Evolutionary conservation across 192 early-diverging fungal species (phyloP).

Genomic region (Coemansia sp.): DNA sequence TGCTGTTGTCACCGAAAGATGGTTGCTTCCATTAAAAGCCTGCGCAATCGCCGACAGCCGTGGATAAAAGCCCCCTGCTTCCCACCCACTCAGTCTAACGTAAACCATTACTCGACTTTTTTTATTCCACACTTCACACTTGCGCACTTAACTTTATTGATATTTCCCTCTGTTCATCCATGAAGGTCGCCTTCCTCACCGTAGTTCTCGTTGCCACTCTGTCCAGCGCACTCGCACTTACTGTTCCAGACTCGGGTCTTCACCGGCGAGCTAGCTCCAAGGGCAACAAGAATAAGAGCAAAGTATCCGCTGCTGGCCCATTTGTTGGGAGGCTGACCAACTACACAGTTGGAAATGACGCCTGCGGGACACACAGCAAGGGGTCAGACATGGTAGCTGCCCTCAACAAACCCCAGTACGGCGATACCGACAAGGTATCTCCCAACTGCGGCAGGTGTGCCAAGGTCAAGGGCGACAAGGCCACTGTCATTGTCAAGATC

Average conservation of each 20-base stretch:
- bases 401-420: slow-evolving; percentile 55
- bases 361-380: slow-evolving; percentile 25
- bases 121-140: too few relatives aligned
- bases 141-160: too few relatives aligned
- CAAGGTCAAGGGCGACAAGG: slow-evolving; percentile 54
- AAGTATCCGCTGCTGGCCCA: background rate
- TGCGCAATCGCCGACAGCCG: too few relatives aligned
- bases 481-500: slow-evolving; percentile 53
- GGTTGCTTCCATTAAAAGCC: too few relatives aligned
- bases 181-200: too few relatives aligned
- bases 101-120: too few relatives aligned
- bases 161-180: too few relatives aligned
- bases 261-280: background rate
- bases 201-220: too few relatives aligned
- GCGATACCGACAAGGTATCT: slow-evolving; percentile 43
- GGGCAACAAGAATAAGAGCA: background rate
- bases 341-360: slow-evolving; percentile 29
- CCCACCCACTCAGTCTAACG: background rate
- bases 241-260: background rate
- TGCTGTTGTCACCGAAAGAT: background rate
- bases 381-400: slow-evolving; percentile 41
- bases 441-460: slow-evolving; percentile 50
- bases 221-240: background rate
- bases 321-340: slow-evolving; percentile 25
- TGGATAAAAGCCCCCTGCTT: too few relatives aligned